Evolutionary conservation across 805 yeast species (phyloP), one percentile per base, ranked within the genome.

Genomic region (Yarrowia porcina): DNA sequence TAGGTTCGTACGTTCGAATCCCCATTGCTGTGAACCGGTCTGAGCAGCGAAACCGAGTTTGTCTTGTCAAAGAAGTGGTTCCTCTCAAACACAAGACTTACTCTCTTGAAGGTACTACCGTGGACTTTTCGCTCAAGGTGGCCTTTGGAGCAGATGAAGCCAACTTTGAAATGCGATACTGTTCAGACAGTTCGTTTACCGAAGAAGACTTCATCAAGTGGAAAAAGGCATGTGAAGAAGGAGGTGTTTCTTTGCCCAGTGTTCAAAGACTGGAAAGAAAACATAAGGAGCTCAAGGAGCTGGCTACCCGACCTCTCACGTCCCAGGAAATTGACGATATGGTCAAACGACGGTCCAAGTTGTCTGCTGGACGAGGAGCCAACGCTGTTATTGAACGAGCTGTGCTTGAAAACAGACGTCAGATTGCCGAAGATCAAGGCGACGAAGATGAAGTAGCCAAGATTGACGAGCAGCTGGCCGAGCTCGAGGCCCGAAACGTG

Each of bases 141-240:
- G 81, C 92, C n/a, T 96, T 90, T 72, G 97, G 96, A 57, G 80
- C 81, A 57, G 83, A 86, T 38, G 85, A 85, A 66, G 88, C 87
- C 68, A 82, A 82, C 47, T 85, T 92, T 67, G 93, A 89, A 44
- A 84, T 94, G 81, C 83, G 83, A 44, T 84, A 83, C 57, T 85
- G 94, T 69, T 87, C 96, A 50, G 97, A 94, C 75, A 83, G 87
- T 2, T 82, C 85, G 9, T 81, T 92, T 57, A 79, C 87, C 1
- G 79, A 77, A 36, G 86, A 82, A 20, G 99, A 94, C 74, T 90
- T 86, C 70, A 85, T 82, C 13, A 80, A 84, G 68, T 94, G 92
- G 79, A 74, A 79, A 63, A 76, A 75, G 35, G 84, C 89, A 50
- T 77, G 90, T 68, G 79, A 77, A 39, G 82, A 83, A 64, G 86